Evolutionary conservation across 1,139 yeast species (phyloP).

Genomic region (Yamadazyma spencermartinsiae): DNA sequence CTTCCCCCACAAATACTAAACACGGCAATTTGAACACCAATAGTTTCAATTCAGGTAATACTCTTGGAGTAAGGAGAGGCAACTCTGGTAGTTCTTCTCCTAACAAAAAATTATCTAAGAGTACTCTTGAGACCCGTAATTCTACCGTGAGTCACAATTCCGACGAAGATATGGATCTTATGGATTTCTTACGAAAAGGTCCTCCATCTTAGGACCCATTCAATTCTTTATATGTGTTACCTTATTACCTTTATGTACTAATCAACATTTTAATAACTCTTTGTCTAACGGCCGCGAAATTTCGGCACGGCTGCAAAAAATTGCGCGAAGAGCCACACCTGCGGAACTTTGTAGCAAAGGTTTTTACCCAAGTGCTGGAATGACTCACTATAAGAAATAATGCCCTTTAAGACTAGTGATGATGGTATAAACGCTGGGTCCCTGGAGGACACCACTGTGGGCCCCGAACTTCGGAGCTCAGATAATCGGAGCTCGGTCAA

Average conservation of each 20-base stretch:
- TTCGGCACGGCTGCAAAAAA: not conserved
- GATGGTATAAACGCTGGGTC: no score
- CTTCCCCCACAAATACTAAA: constrained; percentile 3
- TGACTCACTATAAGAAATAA: no score
- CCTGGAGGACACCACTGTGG: no score
- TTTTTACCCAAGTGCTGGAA: no score
- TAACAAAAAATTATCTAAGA: constrained; percentile 13
- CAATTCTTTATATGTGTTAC: constrained; percentile 2
- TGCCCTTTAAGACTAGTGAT: no score
- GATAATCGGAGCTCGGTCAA: no score
- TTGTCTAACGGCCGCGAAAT: no score
- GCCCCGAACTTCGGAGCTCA: no score
- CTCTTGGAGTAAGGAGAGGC: constrained; percentile 9
- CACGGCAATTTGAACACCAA: constrained; percentile 7
- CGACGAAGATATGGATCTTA: constrained; percentile 46
- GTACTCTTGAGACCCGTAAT: constrained; percentile 11
- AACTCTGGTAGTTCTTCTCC: constrained; percentile 17
- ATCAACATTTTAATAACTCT: no score
- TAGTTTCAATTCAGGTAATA: constrained; percentile 16
- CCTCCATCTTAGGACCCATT: constrained; percentile 24
- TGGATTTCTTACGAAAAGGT: constrained; percentile 49
- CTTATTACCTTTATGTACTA: not conserved
- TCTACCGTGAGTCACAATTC: constrained; percentile 13
- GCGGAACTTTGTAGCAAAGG: no score
- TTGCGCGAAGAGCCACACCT: no score